phyloP scores from a whole-genome alignment of 2,329 filamentous ascomycete genomes.

The Dryadomyces quercivorus region DNA sequence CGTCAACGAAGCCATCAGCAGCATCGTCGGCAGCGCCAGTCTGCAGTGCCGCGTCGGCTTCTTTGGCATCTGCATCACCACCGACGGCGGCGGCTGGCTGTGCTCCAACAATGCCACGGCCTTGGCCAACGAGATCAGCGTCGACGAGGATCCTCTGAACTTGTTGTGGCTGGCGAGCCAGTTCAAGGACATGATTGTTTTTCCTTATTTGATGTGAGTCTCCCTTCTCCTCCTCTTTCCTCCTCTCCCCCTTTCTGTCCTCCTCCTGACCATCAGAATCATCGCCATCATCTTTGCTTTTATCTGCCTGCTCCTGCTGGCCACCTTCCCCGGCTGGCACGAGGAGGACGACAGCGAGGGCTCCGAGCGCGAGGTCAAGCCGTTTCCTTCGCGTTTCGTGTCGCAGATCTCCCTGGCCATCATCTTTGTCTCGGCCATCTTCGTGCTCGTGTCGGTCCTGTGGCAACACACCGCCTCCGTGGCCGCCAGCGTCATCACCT shows the following conservation, averaged over 20 bases:
- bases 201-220: conserved; percentile 85
- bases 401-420: conserved; percentile 88
- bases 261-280: conserved; percentile 45
- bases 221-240: not conserved
- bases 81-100: conserved; percentile 79
- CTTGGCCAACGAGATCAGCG: conserved; percentile 74
- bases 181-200: conserved; percentile 97
- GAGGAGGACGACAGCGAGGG: conserved; percentile 73
- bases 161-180: conserved; percentile 93
- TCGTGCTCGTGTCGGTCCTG: conserved; percentile 61
- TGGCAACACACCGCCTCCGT: conserved; percentile 97
- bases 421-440: conserved; percentile 68
- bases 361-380: conserved; percentile 81
- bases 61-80: conserved; percentile 94
- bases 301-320: conserved; percentile 85
- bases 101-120: conserved; percentile 97
- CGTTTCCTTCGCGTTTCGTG: conserved; percentile 83
- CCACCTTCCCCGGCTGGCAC: conserved; percentile 96
- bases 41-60: conserved; percentile 91
- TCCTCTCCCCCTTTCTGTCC: not conserved
- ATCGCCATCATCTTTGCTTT: conserved; percentile 97
- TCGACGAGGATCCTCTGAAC: conserved; percentile 93
- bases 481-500: conserved; percentile 82
- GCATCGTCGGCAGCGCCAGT: conserved; percentile 75
- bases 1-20: conserved; percentile 71